phyloP scores from a whole-genome alignment of 1,139 yeast species.

The Maudiozyma humilis region DNA sequence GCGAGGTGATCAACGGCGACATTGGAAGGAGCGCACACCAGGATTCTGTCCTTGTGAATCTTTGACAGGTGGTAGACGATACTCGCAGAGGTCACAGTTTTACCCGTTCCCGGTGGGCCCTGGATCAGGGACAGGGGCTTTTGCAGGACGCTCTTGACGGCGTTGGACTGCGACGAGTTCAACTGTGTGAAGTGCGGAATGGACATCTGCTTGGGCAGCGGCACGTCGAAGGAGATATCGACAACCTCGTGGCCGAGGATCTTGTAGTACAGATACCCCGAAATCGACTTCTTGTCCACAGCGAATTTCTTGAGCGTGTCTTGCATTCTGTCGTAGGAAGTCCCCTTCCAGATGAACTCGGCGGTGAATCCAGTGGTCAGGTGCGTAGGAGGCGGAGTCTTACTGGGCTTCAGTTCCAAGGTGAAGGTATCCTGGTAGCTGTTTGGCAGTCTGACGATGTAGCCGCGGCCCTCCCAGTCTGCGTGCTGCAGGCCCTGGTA shows the following conservation, averaged over 20 bases:
- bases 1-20: conserved; percentile 93
- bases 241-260: conserved; percentile 75
- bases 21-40: conserved; percentile 93
- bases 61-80: conserved; percentile 70
- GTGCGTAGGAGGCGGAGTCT: conserved; percentile 39
- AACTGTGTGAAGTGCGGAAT: conserved; percentile 61
- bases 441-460: conserved; percentile 63
- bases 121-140: conserved; percentile 80
- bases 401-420: conserved; percentile 49
- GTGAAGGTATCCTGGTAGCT: conserved; percentile 63
- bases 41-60: conserved; percentile 48
- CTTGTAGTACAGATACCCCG: conserved; percentile 71
- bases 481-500: conserved; percentile 45
- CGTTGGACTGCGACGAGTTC: conserved; percentile 71
- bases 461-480: conserved; percentile 68
- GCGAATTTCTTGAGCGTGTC: conserved; percentile 68
- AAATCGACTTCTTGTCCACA: conserved; percentile 57
- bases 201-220: conserved; percentile 54
- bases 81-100: conserved; percentile 88
- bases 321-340: conserved; percentile 79
- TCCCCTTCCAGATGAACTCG: conserved; percentile 86
- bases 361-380: conserved; percentile 66
- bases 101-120: conserved; percentile 95
- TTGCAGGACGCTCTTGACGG: conserved; percentile 63
- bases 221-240: conserved; percentile 51